Base-by-base conservation (phyloP, 2,329 filamentous ascomycete genomes). In the Neoarthrinium moseri region DNA sequence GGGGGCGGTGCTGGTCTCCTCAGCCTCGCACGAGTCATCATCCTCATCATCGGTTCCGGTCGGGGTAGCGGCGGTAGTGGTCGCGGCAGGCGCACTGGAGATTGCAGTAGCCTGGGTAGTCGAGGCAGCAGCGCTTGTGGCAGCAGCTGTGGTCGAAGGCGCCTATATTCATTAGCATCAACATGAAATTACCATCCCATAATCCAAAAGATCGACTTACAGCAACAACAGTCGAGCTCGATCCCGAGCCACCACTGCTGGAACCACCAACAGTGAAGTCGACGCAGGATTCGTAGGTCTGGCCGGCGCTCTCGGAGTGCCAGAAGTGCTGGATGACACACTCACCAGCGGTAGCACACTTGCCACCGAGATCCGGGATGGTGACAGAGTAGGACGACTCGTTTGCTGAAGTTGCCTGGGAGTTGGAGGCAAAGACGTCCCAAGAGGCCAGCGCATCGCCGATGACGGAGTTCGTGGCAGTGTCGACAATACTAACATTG, bases 301-400 rank as follows among this genome's bases (percentile, higher is more conserved):
- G 54, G 34, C 53, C 55, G 5, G 62, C 58, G 18, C 67, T 66
- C 2, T 57, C 50, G 0, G 60, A 24, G 49, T 82, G 75, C 68
- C 72, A 78, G 61, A 68, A 82, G 68, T 78, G 81, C 59, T 77
- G 78, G 37, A 81, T 68, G 6, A 78, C 75, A 56, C 77, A 77
- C 47, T 55, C 56, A 40, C 73, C 73, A 20, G 68, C 65, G 15
- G 62, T 69, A 26, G 66, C 58, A 56, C 75, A 78, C 51, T 73
- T 58, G 51, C 53, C 55, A 49, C 57, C 60, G 36, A 80, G 62
- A 53, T 75, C 68, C 5, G 78, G 79, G 55, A 83, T 77, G 44
- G 72, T 80, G 59, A 83, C 64, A 51, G 64, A 65, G 65, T 81
- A 81, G 37, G 62, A 61, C 45, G 68, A 72, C 61, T 80, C 67